phyloP scores from a whole-genome alignment of 2,329 filamentous ascomycete genomes.

The Ceratocystis alfenasii region DNA sequence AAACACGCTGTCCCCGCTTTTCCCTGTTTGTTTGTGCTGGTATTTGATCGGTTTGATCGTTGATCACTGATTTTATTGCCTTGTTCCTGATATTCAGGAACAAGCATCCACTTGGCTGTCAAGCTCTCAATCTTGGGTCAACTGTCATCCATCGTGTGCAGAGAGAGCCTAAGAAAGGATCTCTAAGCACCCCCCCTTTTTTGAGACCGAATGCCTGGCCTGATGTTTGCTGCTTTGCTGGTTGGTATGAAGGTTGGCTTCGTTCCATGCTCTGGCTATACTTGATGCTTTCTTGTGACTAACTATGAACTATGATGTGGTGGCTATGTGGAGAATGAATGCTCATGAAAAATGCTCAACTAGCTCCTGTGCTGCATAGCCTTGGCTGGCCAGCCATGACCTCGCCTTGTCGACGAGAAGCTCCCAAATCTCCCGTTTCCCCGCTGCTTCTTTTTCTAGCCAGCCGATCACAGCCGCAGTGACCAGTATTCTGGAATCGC shows the following conservation, averaged over 20 bases:
- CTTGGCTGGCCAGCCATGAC: slow-evolving; percentile 33
- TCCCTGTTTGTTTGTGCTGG: neutral
- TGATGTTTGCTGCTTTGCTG: too few species aligned
- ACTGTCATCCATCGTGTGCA: neutral
- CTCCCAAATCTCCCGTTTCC: slow-evolving; percentile 48
- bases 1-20: neutral
- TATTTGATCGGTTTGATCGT: neutral
- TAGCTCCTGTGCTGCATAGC: neutral
- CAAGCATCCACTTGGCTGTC: neutral
- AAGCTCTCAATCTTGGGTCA: neutral
- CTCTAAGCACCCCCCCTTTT: neutral
- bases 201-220: neutral
- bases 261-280: neutral
- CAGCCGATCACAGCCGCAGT: slow-evolving; percentile 37
- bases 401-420: slow-evolving; percentile 50
- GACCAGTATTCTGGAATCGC: slow-evolving; percentile 23
- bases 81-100: slow-evolving; percentile 7
- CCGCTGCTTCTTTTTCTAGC: slow-evolving; percentile 36
- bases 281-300: neutral
- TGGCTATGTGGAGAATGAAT: neutral
- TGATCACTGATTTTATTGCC: neutral
- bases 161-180: neutral
- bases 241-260: too few species aligned
- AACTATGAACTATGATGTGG: neutral
- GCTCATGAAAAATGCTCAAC: neutral